These are phyloP conservation scores for Chamaenerion angustifolium DNA, from an alignment of 345 rosid genomes.

Conservation along the genomic window DNA sequence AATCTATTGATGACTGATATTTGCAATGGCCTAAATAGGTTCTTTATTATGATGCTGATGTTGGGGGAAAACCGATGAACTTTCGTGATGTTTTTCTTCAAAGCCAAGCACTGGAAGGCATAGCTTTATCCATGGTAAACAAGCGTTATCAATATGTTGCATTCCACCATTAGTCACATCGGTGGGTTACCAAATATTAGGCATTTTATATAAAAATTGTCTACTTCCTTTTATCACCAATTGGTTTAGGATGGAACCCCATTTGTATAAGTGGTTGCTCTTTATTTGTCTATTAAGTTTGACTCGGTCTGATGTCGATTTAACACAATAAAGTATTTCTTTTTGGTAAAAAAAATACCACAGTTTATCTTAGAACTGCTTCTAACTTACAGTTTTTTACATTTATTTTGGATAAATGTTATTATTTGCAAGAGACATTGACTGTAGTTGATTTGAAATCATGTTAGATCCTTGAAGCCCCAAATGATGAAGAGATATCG, in stretches of 20 bases:
- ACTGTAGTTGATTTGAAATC: not conserved
- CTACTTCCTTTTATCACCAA: too few species aligned
- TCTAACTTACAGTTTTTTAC: not conserved
- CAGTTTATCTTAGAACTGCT: not conserved
- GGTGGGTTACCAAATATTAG: too few species aligned
- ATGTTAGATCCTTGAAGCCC: constrained; percentile 86
- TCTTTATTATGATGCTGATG: constrained; percentile 67
- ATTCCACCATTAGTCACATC: too few species aligned
- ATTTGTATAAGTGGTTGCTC: too few species aligned
- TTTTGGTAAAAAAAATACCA: not conserved
- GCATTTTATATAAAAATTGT: too few species aligned
- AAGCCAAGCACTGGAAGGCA: constrained; percentile 95
- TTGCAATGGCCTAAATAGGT: constrained; percentile 29
- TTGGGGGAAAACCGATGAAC: constrained; percentile 69
- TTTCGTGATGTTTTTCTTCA: constrained; percentile 87
- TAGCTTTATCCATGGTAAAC: constrained; percentile 66
- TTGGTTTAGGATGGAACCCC: too few species aligned
- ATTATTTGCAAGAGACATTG: not conserved
- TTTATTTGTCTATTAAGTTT: too few species aligned
- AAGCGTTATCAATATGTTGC: constrained; percentile 9
- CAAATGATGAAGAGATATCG: constrained; percentile 79
- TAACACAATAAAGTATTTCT: not conserved
- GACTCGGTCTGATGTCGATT: too few species aligned
- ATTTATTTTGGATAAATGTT: not conserved
- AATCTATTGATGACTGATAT: constrained; percentile 3